Evolutionary conservation across 208 protist species (phyloP), one percentile per base, ranked within the genome.

Genomic region (Wallacemonas sp.): DNA sequence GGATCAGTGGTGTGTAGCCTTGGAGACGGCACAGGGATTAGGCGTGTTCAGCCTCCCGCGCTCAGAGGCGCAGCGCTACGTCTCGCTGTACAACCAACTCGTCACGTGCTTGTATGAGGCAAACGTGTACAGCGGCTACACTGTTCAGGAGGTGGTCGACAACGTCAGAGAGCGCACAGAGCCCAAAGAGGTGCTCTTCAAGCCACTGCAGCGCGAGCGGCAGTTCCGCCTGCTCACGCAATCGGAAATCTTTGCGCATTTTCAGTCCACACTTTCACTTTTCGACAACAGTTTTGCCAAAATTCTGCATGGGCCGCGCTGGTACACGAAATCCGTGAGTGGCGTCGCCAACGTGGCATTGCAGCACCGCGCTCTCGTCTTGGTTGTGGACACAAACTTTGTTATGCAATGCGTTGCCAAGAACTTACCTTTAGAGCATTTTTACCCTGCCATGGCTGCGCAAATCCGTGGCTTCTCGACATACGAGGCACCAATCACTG

Each of bases 311-410:
- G n/a, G 84, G 38, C 62, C 80, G 17, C 70, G 77, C 22, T 76
- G 74, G 79, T 84, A 91, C 67, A 76, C 62, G 21, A 77, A 79
- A 38, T 30, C 61, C n/a, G 47, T 92, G 8, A 47, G 39, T 55
- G 49, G 58, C 36, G 41, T 91, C 44, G 79, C 77, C 1, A 70
- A 73, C n/a, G 65, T 34, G 3, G 77, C 79, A 2, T 41, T 88
- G 24, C 56, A 76, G 15, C 46, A 68, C 0, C 69, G 75, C n/a
- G 68, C 70, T n/a, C 31, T 58, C 0, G 19, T 88, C 4, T 41
- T 96, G 1, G 79, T 96, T 26, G 44, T 94, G 15, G 90, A 96
- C 69, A 96, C 90, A 0, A 96, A 96, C 62, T 88, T 93, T 75
- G 55, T 96, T 17, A 53, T 96, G 22, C 86, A 96, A 22, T 88